Conservation (phyloP, 768 basidiomycete species). For the Pleurotus djamor region DNA sequence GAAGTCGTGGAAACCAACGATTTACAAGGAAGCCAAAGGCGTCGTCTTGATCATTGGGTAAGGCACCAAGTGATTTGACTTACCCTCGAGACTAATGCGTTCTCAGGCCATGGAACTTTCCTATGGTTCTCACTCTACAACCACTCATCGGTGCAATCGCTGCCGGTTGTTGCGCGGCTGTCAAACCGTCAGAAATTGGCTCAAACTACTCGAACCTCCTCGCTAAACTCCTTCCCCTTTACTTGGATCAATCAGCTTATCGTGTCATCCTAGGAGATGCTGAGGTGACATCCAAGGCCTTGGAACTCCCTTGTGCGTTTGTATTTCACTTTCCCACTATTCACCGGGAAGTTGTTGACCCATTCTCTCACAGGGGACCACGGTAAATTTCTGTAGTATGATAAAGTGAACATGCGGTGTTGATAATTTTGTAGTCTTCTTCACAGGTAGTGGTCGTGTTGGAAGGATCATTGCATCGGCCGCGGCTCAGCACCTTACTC, state of each 20-base stretch:
- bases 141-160: slow-evolving; percentile 72
- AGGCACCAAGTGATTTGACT: slow-evolving; percentile 19
- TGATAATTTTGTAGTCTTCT: slow-evolving; percentile 9
- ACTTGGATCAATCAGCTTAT: slow-evolving; percentile 47
- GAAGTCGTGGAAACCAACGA: slow-evolving; percentile 47
- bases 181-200: slow-evolving; percentile 67
- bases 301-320: slow-evolving; percentile 41
- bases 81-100: background rate
- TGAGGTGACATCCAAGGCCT: slow-evolving; percentile 51
- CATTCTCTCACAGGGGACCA: slow-evolving; percentile 23
- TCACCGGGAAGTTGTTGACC: background rate
- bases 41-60: slow-evolving; percentile 60
- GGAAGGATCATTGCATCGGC: slow-evolving; percentile 48
- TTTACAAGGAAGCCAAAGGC: slow-evolving; percentile 60
- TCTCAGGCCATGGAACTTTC: slow-evolving; percentile 69
- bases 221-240: slow-evolving; percentile 49
- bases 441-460: slow-evolving; percentile 30
- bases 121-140: slow-evolving; percentile 40
- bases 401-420: background rate
- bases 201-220: slow-evolving; percentile 49
- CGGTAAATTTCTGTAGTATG: slow-evolving; percentile 13
- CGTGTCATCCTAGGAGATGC: slow-evolving; percentile 58
- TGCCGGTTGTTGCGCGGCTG: slow-evolving; percentile 64
- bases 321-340: background rate
- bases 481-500: slow-evolving; percentile 53